Conservation (phyloP, 2,329 filamentous ascomycete species). For the Diaporthe vaccinii region DNA sequence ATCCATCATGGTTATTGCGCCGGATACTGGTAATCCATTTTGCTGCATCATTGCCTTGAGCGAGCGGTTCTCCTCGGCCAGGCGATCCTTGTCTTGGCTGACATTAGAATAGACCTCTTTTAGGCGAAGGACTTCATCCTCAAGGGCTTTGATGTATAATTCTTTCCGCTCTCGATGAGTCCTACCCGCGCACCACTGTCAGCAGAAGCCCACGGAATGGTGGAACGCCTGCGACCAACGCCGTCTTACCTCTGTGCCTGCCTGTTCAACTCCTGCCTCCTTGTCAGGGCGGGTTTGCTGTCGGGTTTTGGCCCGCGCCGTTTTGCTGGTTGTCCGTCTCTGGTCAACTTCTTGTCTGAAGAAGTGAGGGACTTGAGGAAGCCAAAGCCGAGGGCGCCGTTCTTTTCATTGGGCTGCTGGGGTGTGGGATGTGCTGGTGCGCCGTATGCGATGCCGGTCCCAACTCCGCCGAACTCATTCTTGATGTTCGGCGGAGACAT, state of each 20-base stretch:
- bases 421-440: conserved; percentile 2
- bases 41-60: conserved; percentile 72
- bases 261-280: conserved; percentile 92
- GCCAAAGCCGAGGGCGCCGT: conserved; percentile 62
- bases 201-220: neutral
- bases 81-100: conserved; percentile 80
- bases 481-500: conserved; percentile 38
- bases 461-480: conserved; percentile 36
- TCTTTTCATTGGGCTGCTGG: conserved; percentile 46
- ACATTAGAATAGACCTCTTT: conserved; percentile 86
- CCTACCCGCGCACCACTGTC: conserved; percentile 61
- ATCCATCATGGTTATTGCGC: conserved; percentile 51
- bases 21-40: conserved; percentile 59
- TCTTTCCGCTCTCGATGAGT: conserved; percentile 98
- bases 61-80: conserved; percentile 84
- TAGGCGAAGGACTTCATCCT: conserved; percentile 89
- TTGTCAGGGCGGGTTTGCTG: conserved; percentile 92
- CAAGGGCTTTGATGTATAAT: conserved; percentile 92
- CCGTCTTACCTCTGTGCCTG: conserved; percentile 87
- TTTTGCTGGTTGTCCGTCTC: conserved; percentile 90
- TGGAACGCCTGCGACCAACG: conserved; percentile 29
- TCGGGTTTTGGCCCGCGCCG: conserved; percentile 95
- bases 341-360: conserved; percentile 81
- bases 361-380: conserved; percentile 73
- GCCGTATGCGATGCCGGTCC: conserved; percentile 39